Base-by-base conservation (phyloP, 2,329 filamentous ascomycete genomes). In the Phialophora verrucosa region DNA sequence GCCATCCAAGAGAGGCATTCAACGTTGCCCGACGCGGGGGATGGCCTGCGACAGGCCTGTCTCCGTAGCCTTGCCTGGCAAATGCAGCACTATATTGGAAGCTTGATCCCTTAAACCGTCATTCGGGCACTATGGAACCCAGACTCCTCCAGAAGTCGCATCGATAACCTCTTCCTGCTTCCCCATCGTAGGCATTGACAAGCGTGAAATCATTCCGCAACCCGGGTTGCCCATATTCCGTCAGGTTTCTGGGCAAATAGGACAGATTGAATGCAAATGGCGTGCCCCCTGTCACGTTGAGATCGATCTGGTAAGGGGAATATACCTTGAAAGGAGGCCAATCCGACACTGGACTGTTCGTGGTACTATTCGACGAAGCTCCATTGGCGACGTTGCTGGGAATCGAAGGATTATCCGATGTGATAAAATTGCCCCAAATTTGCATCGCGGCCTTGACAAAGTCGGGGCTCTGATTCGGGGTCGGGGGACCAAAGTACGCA, bases 381-480 rank as follows among this genome's bases (percentile, higher is more conserved):
- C 73, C 71, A n/a, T 74, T 66, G 2, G 72, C 74, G 32, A 78
- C 75, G 2, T 60, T 66, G 14, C 73, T 57, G 4, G 73, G 73
- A 31, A 83, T 81, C 0, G 77, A 76, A 0, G 83, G 82, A 38
- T 79, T 75, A 35, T 78, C 76, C 4, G 72, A 69, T 2, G 78
- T 77, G 47, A 85, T 75, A 69, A 85, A 85, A 67, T 79, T 83
- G 1, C 82, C 83, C 78, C 78, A 81, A 2, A 81, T 80, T 61
- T 75, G 77, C 65, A 79, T 78, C 60, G 83, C 78, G 0, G 80
- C 80, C 35, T 72, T 73, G 5, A 70, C 73, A 54, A 81, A 78
- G 25, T 76, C 77, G 75, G 68, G 71, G 66, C 69, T 60, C 73
- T 73, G 35, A 69, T 72, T 63, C 67, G 59, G 35, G 54, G 65